Percentiles rank a stretch among this genome's conserved stretches.
phyloP scores from a whole-genome alignment of 768 basidiomycete genomes.

The Myochromella boudieri region DNA sequence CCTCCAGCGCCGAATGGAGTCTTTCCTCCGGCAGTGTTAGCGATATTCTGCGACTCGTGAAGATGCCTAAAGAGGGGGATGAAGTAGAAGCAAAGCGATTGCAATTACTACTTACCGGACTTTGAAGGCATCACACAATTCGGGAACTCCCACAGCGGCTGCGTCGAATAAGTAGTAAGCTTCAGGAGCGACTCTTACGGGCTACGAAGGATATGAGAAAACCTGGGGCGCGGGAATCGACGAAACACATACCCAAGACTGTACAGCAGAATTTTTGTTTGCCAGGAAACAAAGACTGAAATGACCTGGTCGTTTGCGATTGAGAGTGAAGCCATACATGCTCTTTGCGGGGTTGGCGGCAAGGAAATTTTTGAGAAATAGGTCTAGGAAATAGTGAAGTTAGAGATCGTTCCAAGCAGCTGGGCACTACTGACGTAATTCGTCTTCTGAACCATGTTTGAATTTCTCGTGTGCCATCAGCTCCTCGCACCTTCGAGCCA shows the following conservation, averaged over 20 bases:
- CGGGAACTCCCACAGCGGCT: constrained; percentile 86
- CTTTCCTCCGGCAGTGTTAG: constrained; percentile 59
- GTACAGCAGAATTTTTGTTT: constrained; percentile 85
- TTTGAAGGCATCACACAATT: constrained; percentile 98
- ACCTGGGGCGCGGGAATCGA: neutral
- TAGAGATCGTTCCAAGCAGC: neutral
- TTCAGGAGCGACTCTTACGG: constrained; percentile 83
- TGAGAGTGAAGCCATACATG: constrained; percentile 93
- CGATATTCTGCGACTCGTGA: constrained; percentile 70
- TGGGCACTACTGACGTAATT: constrained; percentile 75
- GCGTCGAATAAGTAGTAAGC: constrained; percentile 91
- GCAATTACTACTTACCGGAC: constrained; percentile 49
- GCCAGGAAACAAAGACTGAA: constrained; percentile 93
- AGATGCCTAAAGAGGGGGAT: constrained; percentile 52
- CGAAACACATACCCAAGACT: constrained; percentile 75
- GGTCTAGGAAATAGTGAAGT: constrained; percentile 46
- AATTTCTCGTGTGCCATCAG: constrained; percentile 95
- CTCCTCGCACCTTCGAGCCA: constrained; percentile 91
- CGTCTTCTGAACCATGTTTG: constrained; percentile 83
- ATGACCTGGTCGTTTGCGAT: constrained; percentile 87
- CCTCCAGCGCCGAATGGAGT: constrained; percentile 76
- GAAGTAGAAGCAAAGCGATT: constrained; percentile 6
- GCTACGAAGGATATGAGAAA: constrained; percentile 41
- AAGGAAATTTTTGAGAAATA: constrained; percentile 86
- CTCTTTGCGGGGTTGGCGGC: constrained; percentile 93